Evolutionary conservation across 1,139 yeast genomes (phyloP).

Genomic region (Diutina rugosa): DNA sequence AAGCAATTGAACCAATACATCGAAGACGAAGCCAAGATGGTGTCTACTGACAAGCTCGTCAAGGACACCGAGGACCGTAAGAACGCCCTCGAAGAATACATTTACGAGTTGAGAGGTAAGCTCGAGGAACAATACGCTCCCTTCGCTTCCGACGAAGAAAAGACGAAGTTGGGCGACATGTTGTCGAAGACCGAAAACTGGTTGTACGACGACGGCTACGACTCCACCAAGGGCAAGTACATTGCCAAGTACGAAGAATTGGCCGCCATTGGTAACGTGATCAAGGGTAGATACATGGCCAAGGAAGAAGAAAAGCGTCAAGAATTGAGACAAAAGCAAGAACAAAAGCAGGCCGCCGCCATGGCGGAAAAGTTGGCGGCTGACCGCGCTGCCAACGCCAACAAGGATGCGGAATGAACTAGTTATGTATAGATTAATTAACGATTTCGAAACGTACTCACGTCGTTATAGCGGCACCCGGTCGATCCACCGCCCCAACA

Average conservation of each 20-base stretch:
- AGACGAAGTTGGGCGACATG: conserved; percentile 60
- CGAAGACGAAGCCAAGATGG: conserved; percentile 77
- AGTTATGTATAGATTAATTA: not conserved
- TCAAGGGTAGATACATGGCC: conserved; percentile 88
- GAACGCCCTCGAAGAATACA: conserved; percentile 97
- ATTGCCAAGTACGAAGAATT: conserved; percentile 97
- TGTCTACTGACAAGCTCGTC: conserved; percentile 86
- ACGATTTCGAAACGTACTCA: not conserved
- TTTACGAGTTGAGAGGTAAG: conserved; percentile 94
- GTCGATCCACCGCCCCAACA: not conserved
- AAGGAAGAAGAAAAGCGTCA: conserved; percentile 94
- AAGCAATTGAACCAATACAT: conserved; percentile 43
- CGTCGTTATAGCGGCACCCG: not conserved
- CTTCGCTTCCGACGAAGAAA: conserved; percentile 87
- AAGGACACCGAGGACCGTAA: conserved; percentile 98
- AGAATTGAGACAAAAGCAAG: conserved; percentile 76
- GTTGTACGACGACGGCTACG: conserved; percentile 97
- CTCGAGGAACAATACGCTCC: conserved; percentile 82
- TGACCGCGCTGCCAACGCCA: conserved; percentile 38
- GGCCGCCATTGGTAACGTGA: conserved; percentile 86
- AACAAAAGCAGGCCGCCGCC: conserved; percentile 75
- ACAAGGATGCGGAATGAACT: conserved; percentile 2
- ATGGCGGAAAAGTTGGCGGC: conserved; percentile 89
- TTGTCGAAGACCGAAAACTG: conserved; percentile 89
- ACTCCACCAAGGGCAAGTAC: conserved; percentile 91